Evolutionary conservation across 2,329 filamentous ascomycete species (phyloP), one percentile per base, ranked within the genome.

Genomic region (Ascochyta pisi): DNA sequence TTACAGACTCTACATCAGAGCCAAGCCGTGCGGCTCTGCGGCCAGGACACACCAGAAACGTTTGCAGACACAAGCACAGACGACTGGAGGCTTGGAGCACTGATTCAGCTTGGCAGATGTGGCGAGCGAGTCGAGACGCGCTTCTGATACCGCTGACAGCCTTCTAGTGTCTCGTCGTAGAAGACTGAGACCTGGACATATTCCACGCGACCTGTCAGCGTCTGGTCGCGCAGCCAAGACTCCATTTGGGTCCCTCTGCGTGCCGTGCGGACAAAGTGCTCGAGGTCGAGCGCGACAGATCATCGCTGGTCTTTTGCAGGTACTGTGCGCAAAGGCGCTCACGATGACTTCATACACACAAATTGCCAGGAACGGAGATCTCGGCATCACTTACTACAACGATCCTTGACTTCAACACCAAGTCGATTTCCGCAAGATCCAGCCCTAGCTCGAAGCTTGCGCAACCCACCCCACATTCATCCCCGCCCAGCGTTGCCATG

Each of bases 401-500:
- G 43, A 53, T 47, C 42, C 15, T 40, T 45, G 24, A 24, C n/a
- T 13, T 23, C 35, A 41, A 41, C 35, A 46, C 41, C 31, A 39
- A 16, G 8, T 5, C 35, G 35, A 15, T 27, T 26, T 23, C 27
- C 26, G 37, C 23, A 42, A 24, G 22, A 26, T 44, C 47, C 8
- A 41, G 37, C 34, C 40, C 33, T 41, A 46, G 41, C 16, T 40
- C 29, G 22, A 43, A 42, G 53, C 53, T 56, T 50, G 47, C 47
- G 47, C 47, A 34, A 39, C 46, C 47, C 40, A 41, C 53, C 53
- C 47, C 47, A 48, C 47, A 51, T 9, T 16, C 41, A 47, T n/a
- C 53, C 46, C 48, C 53, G 47, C 53, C 53, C 24, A 56, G 53
- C 50, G 34, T 22, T 19, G 53, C 53, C 43, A 51, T 44, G 47